Percentiles rank a stretch among this genome's conserved stretches.
Conservation (phyloP, 2,329 filamentous ascomycete species). For the Xylariaceae sp. region DNA sequence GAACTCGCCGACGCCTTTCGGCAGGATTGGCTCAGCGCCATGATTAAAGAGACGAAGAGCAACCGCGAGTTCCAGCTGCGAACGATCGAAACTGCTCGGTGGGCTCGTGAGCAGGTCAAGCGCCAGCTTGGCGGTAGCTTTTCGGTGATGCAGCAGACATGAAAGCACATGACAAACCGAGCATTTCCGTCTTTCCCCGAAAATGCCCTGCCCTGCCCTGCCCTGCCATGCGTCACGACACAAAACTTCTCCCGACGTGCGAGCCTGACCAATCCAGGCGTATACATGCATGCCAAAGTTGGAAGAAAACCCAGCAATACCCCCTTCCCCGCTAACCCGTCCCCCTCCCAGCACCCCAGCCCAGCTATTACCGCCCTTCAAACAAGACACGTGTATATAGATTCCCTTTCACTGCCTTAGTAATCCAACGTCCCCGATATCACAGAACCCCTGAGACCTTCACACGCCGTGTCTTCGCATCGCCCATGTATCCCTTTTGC, state of each 20-base stretch:
- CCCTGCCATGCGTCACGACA: conserved; percentile 24
- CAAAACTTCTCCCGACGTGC: conserved; percentile 29
- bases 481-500: conserved; percentile 28
- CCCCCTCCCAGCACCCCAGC: conserved; percentile 13
- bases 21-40: conserved; percentile 79
- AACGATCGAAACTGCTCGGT: conserved; percentile 91
- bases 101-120: conserved; percentile 97
- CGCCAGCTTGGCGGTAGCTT: conserved; percentile 64
- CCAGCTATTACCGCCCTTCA: conserved; percentile 15
- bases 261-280: conserved; percentile 25
- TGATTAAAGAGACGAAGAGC: conserved; percentile 87
- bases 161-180: conserved; percentile 26
- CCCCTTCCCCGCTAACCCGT: conserved; percentile 3
- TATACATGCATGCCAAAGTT: conserved; percentile 27
- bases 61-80: conserved; percentile 82
- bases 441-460: conserved; percentile 26
- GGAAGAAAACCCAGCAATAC: conserved; percentile 31
- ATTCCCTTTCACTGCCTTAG: conserved; percentile 28
- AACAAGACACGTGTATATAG: conserved; percentile 34
- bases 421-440: conserved; percentile 33
- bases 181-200: conserved; percentile 18
- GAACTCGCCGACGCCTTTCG: conserved; percentile 82
- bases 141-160: conserved; percentile 51
- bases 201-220: too few relatives aligned
- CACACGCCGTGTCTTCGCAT: conserved; percentile 22